These are phyloP conservation scores for Boletus insuetus DNA, from an alignment of 768 basidiomycete genomes.

Conservation along the genomic window DNA sequence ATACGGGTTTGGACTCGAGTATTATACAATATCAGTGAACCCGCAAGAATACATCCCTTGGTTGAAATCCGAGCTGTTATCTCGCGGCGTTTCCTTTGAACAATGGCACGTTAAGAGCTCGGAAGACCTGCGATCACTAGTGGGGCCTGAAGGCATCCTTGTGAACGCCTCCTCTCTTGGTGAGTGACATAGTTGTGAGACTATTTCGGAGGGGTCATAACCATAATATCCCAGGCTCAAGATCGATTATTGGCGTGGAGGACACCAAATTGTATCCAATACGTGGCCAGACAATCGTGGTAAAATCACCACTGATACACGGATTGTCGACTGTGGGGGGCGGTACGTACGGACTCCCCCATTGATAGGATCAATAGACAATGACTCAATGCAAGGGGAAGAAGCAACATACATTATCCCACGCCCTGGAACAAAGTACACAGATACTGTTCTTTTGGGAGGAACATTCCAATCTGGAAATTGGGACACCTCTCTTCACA, in stretches of 20 bases:
- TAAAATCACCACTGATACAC: slow-evolving; percentile 63
- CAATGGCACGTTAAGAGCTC: slow-evolving; percentile 41
- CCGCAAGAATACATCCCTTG: slow-evolving; percentile 50
- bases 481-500: slow-evolving; percentile 50
- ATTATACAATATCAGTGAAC: slow-evolving; percentile 47
- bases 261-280: slow-evolving; percentile 74
- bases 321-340: slow-evolving; percentile 27
- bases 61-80: slow-evolving; percentile 40
- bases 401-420: slow-evolving; percentile 60
- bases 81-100: slow-evolving; percentile 43
- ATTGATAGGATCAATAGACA: slow-evolving; percentile 10
- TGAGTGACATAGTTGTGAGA: slow-evolving; percentile 18
- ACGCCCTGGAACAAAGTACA: slow-evolving; percentile 43
- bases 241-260: slow-evolving; percentile 76
- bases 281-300: slow-evolving; percentile 79
- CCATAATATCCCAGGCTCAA: slow-evolving; percentile 45
- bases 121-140: slow-evolving; percentile 43
- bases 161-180: slow-evolving; percentile 60
- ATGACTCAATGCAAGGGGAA: slow-evolving; percentile 18
- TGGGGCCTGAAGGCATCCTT: slow-evolving; percentile 39
- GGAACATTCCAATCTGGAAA: slow-evolving; percentile 51
- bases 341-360: slow-evolving; percentile 20
- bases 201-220: neutral
- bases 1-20: slow-evolving; percentile 39
- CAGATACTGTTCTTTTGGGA: slow-evolving; percentile 50